Evolutionary conservation across 345 rosid species (phyloP).

Genomic region (Gossypium ekmanianum): DNA sequence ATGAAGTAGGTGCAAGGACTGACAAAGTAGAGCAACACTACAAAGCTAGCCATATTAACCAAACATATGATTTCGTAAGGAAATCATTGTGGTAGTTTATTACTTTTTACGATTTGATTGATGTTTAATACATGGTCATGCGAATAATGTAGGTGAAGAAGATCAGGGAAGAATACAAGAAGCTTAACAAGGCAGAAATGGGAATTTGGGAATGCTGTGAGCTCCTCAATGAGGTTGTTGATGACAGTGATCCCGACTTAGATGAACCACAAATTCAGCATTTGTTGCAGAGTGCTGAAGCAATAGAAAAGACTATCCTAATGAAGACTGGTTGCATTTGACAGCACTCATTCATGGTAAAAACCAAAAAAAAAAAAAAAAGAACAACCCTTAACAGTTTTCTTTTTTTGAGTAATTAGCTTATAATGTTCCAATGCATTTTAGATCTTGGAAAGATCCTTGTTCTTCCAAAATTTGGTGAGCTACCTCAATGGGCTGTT

Average conservation of each 20-base stretch:
- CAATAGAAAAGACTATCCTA: conserved; percentile 59
- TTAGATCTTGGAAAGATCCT: conserved; percentile 50
- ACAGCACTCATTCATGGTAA: conserved; percentile 66
- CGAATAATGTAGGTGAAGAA: conserved; percentile 32
- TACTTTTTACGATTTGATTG: not conserved
- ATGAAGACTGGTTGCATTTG: conserved; percentile 67
- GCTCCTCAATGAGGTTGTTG: conserved; percentile 51
- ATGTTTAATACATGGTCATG: not conserved
- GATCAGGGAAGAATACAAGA: conserved; percentile 49
- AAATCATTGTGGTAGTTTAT: not conserved
- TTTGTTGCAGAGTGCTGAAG: conserved; percentile 65
- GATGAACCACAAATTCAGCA: conserved; percentile 76
- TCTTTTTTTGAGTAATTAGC: not conserved
- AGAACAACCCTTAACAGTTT: not conserved
- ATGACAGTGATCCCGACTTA: conserved; percentile 68
- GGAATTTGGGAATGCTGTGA: conserved; percentile 75
- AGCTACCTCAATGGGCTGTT: conserved; percentile 48
- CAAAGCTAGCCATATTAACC: conserved; percentile 51
- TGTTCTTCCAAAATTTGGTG: conserved; percentile 37
- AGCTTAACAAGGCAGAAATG: conserved; percentile 52
- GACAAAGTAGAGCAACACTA: conserved; percentile 54
- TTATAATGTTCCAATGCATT: not conserved
- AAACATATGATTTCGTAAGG: conserved; percentile 52
- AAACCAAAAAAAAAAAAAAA: not conserved
- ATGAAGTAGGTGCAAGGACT: conserved; percentile 42